These are phyloP conservation scores for Voacanga thouarsii DNA, from an alignment of 257 asterid species.

Conservation along the genomic window DNA sequence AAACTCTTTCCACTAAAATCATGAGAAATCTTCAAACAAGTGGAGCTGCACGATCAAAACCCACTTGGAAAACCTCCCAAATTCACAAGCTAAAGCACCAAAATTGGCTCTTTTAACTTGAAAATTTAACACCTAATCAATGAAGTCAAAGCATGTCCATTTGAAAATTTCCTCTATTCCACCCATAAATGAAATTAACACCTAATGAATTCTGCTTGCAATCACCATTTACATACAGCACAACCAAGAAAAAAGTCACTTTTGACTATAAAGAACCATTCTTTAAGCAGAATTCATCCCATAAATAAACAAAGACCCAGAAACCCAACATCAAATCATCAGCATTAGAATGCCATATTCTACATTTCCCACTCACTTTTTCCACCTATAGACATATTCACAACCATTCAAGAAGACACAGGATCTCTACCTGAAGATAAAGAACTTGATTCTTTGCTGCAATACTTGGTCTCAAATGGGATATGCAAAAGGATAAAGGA, in stretches of 20 bases:
- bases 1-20: too few relatives aligned
- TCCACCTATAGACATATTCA: background rate
- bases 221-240: background rate
- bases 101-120: too few relatives aligned
- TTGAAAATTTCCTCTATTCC: too few relatives aligned
- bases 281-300: background rate
- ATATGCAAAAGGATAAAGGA: background rate
- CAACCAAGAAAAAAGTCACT: background rate
- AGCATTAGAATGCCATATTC: background rate
- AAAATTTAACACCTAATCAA: too few relatives aligned
- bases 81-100: too few relatives aligned
- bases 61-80: too few relatives aligned
- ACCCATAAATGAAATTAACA: too few relatives aligned
- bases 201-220: background rate
- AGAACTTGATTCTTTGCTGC: background rate
- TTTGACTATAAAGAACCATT: background rate
- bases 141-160: too few relatives aligned
- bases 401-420: background rate
- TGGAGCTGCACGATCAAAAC: too few relatives aligned
- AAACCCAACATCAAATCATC: background rate
- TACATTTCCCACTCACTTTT: conserved; percentile 1
- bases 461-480: background rate
- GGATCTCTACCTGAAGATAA: background rate
- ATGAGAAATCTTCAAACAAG: too few relatives aligned
- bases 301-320: background rate